Conservation (phyloP, 176 grass and related monocot species). For the Lolium multiflorum region DNA sequence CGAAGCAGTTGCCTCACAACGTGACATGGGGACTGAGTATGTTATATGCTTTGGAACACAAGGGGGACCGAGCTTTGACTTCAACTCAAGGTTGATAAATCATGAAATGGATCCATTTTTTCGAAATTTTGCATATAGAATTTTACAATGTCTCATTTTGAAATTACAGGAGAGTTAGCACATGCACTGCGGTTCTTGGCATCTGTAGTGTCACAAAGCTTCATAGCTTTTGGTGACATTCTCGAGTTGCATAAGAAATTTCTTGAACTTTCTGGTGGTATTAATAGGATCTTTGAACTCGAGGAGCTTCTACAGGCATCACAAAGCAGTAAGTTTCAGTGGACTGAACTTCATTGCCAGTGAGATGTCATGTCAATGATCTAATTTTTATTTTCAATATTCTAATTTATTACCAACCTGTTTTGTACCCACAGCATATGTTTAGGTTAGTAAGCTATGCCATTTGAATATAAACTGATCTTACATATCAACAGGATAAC, state of each 20-base stretch:
- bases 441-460: neutral
- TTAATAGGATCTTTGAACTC: conserved; percentile 96
- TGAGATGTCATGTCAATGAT: conserved; percentile 13
- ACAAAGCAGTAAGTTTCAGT: conserved; percentile 74
- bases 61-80: conserved; percentile 83
- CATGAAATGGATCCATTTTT: neutral
- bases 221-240: conserved; percentile 98
- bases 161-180: conserved; percentile 80
- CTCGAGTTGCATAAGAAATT: conserved; percentile 94
- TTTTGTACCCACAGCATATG: neutral
- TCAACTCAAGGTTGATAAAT: conserved; percentile 77
- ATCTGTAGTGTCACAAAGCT: conserved; percentile 97
- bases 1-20: conserved; percentile 91
- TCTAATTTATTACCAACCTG: neutral
- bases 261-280: conserved; percentile 91
- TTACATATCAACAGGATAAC: neutral
- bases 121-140: conserved; percentile 19
- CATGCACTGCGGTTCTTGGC: conserved; percentile 94
- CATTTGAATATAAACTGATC: conserved; percentile 11
- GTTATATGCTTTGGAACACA: conserved; percentile 97
- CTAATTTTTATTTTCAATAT: neutral
- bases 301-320: conserved; percentile 90
- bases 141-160: conserved; percentile 31
- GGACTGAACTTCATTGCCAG: neutral
- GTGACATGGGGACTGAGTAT: conserved; percentile 97